Base-by-base conservation (phyloP, 345 rosid species). In the Noccaea caerulescens region DNA sequence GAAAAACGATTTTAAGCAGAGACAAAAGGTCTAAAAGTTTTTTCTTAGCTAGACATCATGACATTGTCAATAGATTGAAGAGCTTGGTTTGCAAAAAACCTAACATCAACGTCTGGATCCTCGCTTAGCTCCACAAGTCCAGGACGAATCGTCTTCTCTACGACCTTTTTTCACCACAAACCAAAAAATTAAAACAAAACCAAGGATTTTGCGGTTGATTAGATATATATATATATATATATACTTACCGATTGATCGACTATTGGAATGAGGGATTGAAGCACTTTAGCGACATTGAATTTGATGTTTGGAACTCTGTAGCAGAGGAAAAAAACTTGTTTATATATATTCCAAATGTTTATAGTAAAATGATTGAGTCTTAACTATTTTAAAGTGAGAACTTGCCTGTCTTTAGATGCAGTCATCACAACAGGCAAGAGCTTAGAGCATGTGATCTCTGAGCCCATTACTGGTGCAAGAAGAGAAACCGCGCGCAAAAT, bases 81-180 rank as follows among this genome's bases (percentile, higher is more conserved):
- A n/a, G 96, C 98, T 86, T 88, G 91, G 58, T 69, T 83, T 39
- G 98, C 91, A 56, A 87, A 93, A 58, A 85, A 93, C 51, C 98
- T 85, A 32, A 93, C 98, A 80, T 91, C 96, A 23, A 89, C 97
- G 44, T 93, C 98, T 7, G 98, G 96, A 68, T 93, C 98, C 83
- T 93, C 97, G 8, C 89, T 84, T 37, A 93, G 84, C 80, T 91
- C 97, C 64, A 87, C 92, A 75, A 91, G 85, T 53, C 92, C 84
- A 0, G 97, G 94, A n/a, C 92, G 82, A 13, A 93, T 86, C 42
- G 85, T 83, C 79, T 86, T 88, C 84, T 91, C 97, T 58, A 86
- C 96, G 76, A 81, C 89, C 98, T 91, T 73, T 23, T 33, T 8
- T 8, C 58, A 54, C 30, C 23, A 62, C 10, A 41, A 52, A 0